Percentiles rank a stretch among this genome's conserved stretches.
Conservation (phyloP, 306 rosid genomes). For the Rubus idaeus region DNA sequence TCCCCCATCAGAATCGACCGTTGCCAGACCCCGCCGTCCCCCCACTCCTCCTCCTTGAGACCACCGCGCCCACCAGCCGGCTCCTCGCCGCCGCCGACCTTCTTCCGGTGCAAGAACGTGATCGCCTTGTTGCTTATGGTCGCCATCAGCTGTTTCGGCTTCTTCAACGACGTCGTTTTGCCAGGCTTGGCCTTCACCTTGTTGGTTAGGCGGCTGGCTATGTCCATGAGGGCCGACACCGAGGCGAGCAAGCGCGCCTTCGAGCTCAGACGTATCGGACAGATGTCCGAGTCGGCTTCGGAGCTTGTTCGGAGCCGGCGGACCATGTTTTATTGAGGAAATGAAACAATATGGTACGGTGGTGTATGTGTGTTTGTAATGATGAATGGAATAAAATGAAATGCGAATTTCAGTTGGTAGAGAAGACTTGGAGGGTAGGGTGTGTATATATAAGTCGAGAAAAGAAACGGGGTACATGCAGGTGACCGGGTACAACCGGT, state of each 20-base stretch:
- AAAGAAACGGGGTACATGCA: not conserved
- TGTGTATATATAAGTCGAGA: constrained; percentile 9
- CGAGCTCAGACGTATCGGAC: constrained; percentile 23
- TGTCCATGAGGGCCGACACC: constrained; percentile 38
- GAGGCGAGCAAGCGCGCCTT: constrained; percentile 34
- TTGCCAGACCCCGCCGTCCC: constrained; percentile 96
- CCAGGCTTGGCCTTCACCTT: constrained; percentile 34
- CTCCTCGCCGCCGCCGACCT: constrained; percentile 2
- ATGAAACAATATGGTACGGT: not conserved
- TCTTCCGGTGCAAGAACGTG: constrained; percentile 41
- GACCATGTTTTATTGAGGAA: constrained; percentile 6
- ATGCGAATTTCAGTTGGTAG: not conserved
- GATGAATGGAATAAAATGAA: not conserved
- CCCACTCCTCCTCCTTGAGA: constrained; percentile 43
- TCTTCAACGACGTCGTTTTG: constrained; percentile 14
- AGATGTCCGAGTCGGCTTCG: constrained; percentile 18
- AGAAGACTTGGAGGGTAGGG: not conserved
- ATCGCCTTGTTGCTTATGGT: constrained; percentile 63
- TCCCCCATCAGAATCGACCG: constrained; percentile 81
- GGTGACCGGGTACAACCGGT: constrained; percentile 36
- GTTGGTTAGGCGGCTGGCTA: constrained; percentile 36
- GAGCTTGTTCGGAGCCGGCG: constrained; percentile 21
- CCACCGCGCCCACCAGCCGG: not conserved
- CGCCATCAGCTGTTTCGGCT: constrained; percentile 65
- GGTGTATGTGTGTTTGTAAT: not conserved